phyloP scores from a whole-genome alignment of 768 basidiomycete species.

The Fibroporia radiculosa region DNA sequence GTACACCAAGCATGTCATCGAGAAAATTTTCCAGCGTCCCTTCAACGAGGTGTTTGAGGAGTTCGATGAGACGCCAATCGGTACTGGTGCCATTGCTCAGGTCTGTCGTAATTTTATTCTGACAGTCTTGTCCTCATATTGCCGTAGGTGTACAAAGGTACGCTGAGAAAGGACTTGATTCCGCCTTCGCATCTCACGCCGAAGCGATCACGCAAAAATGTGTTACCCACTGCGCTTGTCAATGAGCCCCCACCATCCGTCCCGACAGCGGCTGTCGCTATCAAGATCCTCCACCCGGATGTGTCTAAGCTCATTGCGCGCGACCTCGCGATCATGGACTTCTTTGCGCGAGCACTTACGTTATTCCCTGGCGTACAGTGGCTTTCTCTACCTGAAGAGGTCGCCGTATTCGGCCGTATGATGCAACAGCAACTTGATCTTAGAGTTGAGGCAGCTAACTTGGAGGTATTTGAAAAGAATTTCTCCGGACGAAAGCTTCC shows the following conservation, averaged over 20 bases:
- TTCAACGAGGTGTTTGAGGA: slow-evolving; percentile 89
- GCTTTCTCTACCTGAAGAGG: slow-evolving; percentile 94
- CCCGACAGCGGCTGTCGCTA: slow-evolving; percentile 83
- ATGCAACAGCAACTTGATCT: slow-evolving; percentile 95
- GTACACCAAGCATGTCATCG: slow-evolving; percentile 78
- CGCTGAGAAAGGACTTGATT: slow-evolving; percentile 74
- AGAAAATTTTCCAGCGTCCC: slow-evolving; percentile 72
- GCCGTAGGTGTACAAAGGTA: slow-evolving; percentile 79
- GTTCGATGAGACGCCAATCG: slow-evolving; percentile 82
- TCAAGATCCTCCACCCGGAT: slow-evolving; percentile 91
- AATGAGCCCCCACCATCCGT: slow-evolving; percentile 59
- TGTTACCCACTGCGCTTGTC: slow-evolving; percentile 41
- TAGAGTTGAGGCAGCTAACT: slow-evolving; percentile 82
- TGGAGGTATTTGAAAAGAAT: slow-evolving; percentile 78
- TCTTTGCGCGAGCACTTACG: slow-evolving; percentile 78
- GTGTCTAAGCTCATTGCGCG: slow-evolving; percentile 77
- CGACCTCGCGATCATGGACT: slow-evolving; percentile 91
- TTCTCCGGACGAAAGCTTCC: slow-evolving; percentile 74
- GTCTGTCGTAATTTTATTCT: slow-evolving; percentile 22
- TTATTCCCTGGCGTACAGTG: slow-evolving; percentile 90
- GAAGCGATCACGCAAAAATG: slow-evolving; percentile 44
- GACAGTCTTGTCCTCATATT: not conserved
- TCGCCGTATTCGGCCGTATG: slow-evolving; percentile 90
- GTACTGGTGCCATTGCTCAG: slow-evolving; percentile 99
- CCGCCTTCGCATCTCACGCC: slow-evolving; percentile 80